Percentiles rank a stretch among this genome's conserved stretches.
These are phyloP conservation scores for Aspergillus uvarum DNA, from an alignment of 2,329 filamentous ascomycete species.

Conservation along the genomic window DNA sequence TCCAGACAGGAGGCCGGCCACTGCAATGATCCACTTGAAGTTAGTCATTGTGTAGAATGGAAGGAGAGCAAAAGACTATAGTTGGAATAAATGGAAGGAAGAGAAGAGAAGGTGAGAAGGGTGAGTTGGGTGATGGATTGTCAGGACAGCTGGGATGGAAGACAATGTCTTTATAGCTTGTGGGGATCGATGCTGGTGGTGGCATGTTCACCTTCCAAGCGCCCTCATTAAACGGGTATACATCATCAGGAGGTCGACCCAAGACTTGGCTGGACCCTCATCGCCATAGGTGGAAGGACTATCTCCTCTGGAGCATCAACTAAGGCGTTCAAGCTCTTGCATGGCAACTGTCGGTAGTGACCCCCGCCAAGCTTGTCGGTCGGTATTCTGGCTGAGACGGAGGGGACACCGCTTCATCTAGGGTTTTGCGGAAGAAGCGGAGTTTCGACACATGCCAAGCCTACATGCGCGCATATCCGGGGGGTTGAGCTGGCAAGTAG, in stretches of 20 bases:
- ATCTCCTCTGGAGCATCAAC: not conserved
- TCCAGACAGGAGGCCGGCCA: constrained; percentile 24
- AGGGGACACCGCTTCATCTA: not conserved
- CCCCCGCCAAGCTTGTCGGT: constrained; percentile 1
- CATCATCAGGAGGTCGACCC: constrained; percentile 1
- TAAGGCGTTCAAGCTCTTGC: not conserved
- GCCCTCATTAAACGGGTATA: not conserved
- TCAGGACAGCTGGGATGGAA: not conserved
- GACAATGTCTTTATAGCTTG: constrained; percentile 1
- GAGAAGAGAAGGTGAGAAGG: constrained; percentile 4
- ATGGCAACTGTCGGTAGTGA: not conserved
- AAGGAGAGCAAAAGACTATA: not conserved
- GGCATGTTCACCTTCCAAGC: not conserved
- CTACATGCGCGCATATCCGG: not conserved
- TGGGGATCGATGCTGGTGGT: not conserved
- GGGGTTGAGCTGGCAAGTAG: not conserved
- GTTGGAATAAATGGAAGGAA: constrained; percentile 1
- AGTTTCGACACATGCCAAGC: not conserved
- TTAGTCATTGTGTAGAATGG: constrained; percentile 22
- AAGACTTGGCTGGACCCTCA: constrained; percentile 1
- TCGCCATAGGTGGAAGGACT: constrained; percentile 5
- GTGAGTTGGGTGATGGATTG: constrained; percentile 5
- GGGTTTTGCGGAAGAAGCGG: not conserved
- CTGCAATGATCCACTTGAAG: constrained; percentile 25
- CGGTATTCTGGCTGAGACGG: not conserved